Conservation (phyloP, 306 rosid species). For the Dryas octopetala region DNA sequence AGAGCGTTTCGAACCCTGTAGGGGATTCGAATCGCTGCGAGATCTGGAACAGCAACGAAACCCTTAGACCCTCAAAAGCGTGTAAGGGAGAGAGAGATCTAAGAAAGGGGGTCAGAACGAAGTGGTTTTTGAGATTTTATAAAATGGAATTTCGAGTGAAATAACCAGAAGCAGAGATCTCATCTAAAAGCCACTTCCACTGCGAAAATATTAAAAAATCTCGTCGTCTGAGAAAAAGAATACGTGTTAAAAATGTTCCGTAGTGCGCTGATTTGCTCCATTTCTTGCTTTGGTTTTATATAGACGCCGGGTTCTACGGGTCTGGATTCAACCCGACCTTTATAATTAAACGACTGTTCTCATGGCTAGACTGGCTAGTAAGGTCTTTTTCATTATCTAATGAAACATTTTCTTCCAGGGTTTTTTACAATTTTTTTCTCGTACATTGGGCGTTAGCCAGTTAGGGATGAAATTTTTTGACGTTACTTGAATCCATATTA, state of each 20-base stretch:
- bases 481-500: no score
- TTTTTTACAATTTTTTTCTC: no score
- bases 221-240: not conserved
- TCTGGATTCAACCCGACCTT: not conserved
- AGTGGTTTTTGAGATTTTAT: slow-evolving; percentile 30
- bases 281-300: not conserved
- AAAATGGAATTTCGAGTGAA: slow-evolving; percentile 35
- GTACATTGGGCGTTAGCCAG: no score
- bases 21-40: slow-evolving; percentile 52
- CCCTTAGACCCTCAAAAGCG: slow-evolving; percentile 44
- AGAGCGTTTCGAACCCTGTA: slow-evolving; percentile 30
- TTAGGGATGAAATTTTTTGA: no score
- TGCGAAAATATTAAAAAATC: slow-evolving; percentile 6
- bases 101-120: slow-evolving; percentile 22
- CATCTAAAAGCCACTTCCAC: slow-evolving; percentile 22
- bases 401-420: no score
- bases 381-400: no score
- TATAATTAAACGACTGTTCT: not conserved
- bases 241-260: slow-evolving; percentile 21
- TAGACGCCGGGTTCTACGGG: slow-evolving; percentile 17
- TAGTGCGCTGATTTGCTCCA: not conserved
- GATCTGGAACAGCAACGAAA: slow-evolving; percentile 60
- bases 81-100: slow-evolving; percentile 35
- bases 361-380: not conserved
- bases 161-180: slow-evolving; percentile 29